Conservation (phyloP, 129 eudicot genomes). For the Saposhnikovia divaricata region DNA sequence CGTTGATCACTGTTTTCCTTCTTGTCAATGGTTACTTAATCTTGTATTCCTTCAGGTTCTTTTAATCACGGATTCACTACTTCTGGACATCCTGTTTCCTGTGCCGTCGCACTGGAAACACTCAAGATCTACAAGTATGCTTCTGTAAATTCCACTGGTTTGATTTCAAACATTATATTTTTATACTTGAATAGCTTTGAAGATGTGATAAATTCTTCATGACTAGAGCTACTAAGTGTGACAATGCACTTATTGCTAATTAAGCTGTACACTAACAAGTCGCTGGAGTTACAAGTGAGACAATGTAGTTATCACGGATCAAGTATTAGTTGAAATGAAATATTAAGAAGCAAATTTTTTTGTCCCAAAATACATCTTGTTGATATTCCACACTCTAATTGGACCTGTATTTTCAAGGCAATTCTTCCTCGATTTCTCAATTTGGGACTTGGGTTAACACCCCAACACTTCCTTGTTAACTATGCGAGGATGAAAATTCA, state of each 20-base stretch:
- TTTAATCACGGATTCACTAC: conserved; percentile 95
- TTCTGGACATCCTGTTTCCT: conserved; percentile 94
- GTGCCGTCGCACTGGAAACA: conserved; percentile 92
- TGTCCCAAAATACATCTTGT: neutral
- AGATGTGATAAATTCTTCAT: neutral
- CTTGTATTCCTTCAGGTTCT: conserved; percentile 33
- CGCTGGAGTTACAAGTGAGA: neutral
- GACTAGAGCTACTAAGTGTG: neutral
- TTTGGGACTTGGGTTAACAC: neutral
- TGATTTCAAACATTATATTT: neutral
- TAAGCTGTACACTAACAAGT: neutral
- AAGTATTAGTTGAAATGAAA: too few species aligned
- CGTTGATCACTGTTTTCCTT: neutral
- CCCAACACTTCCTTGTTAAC: neutral
- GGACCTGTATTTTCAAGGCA: neutral
- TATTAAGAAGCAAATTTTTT: neutral
- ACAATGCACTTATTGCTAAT: neutral
- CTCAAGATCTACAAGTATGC: conserved; percentile 84
- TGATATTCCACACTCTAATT: neutral
- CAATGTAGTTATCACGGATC: neutral
- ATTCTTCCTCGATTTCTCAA: neutral
- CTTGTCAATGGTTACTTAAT: neutral
- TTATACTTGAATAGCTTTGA: neutral
- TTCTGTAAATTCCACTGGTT: neutral
- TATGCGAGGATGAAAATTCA: neutral